Conservation (phyloP, 2,329 filamentous ascomycete genomes). For the Mycosphaerella sp. region DNA sequence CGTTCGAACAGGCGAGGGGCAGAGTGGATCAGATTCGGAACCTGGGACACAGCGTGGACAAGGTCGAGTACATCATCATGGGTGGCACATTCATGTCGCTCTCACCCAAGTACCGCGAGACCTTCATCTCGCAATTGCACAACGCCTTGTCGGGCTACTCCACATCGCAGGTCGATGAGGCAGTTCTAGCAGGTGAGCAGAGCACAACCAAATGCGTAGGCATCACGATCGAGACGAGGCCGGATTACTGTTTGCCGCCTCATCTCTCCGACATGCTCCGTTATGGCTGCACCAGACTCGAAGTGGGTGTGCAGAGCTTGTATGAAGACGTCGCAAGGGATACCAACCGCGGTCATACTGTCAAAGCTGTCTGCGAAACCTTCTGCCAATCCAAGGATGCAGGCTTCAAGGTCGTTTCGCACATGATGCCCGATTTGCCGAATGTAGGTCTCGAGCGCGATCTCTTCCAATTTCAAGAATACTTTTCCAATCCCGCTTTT, state of each 20-base stretch:
- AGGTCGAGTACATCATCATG: slow-evolving; percentile 99
- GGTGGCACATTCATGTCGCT: slow-evolving; percentile 99
- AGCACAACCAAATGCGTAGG: slow-evolving; percentile 97
- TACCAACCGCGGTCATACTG: slow-evolving; percentile 93
- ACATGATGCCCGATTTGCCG: slow-evolving; percentile 99
- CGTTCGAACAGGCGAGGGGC: slow-evolving; percentile 93
- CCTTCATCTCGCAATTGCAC: slow-evolving; percentile 92
- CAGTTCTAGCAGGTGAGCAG: slow-evolving; percentile 89
- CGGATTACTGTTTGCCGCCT: slow-evolving; percentile 94
- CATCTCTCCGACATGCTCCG: slow-evolving; percentile 92
- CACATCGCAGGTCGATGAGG: slow-evolving; percentile 89
- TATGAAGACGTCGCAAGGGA: slow-evolving; percentile 99
- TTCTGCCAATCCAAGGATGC: slow-evolving; percentile 97
- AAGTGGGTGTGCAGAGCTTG: slow-evolving; percentile 91
- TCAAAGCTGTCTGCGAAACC: slow-evolving; percentile 89
- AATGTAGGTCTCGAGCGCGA: slow-evolving; percentile 99
- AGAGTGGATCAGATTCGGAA: slow-evolving; percentile 95
- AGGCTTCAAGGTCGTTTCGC: slow-evolving; percentile 96
- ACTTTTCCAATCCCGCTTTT: slow-evolving; percentile 95
- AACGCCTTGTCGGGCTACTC: slow-evolving; percentile 96
- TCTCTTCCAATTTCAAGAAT: slow-evolving; percentile 92
- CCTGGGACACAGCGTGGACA: slow-evolving; percentile 93
- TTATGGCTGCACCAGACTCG: slow-evolving; percentile 93
- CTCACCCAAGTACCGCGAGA: slow-evolving; percentile 77
- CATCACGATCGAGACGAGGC: slow-evolving; percentile 95